Conservation (phyloP, 164 flowering plant genomes). For the Cinnamomum chago region DNA sequence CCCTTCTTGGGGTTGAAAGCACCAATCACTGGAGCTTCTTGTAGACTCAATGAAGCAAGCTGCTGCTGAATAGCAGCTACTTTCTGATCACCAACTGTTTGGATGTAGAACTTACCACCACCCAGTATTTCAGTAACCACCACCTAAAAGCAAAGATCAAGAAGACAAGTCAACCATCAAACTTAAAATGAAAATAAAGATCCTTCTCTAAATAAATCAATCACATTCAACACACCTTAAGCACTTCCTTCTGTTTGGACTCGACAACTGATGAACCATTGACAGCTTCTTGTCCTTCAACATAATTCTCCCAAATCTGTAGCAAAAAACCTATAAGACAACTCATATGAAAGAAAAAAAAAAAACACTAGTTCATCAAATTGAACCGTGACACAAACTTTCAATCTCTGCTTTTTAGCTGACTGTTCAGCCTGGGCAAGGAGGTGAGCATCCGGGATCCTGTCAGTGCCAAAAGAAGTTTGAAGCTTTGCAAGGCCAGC, state of each 20-base stretch:
- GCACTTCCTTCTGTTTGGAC: slow-evolving; percentile 69
- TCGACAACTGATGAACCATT: slow-evolving; percentile 47
- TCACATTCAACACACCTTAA: slow-evolving; percentile 48
- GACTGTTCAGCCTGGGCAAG: slow-evolving; percentile 77
- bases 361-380: neutral
- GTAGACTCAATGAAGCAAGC: slow-evolving; percentile 66
- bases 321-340: slow-evolving; percentile 6
- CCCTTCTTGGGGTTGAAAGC: slow-evolving; percentile 94
- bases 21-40: slow-evolving; percentile 82
- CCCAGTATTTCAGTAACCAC: slow-evolving; percentile 84
- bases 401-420: slow-evolving; percentile 74
- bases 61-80: slow-evolving; percentile 73
- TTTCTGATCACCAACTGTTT: slow-evolving; percentile 70
- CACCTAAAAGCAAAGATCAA: slow-evolving; percentile 41
- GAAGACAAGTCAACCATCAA: neutral
- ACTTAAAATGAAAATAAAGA: neutral
- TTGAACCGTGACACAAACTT: slow-evolving; percentile 36
- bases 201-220: neutral
- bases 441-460: slow-evolving; percentile 78
- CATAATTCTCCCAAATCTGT: slow-evolving; percentile 95
- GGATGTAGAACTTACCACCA: slow-evolving; percentile 90
- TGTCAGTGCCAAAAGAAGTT: slow-evolving; percentile 66
- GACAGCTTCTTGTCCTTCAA: slow-evolving; percentile 82
- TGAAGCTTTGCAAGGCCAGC: slow-evolving; percentile 91
- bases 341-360: neutral